Base-by-base conservation (phyloP, 2,329 filamentous ascomycete species). In the Paraphaeosphaeria minitans region DNA sequence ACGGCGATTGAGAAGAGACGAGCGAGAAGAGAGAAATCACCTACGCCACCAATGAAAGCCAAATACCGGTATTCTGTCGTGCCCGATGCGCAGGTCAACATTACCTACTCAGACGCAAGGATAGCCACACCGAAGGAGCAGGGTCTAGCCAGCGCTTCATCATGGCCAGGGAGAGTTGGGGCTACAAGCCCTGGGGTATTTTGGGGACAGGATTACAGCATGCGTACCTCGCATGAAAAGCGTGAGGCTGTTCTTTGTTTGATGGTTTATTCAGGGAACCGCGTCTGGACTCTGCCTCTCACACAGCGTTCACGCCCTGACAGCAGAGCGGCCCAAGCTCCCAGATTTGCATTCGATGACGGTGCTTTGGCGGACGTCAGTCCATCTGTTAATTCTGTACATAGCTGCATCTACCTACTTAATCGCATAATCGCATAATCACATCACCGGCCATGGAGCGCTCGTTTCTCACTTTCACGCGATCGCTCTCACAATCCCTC, bases 371-470 rank as follows among this genome's bases (percentile, higher is more conserved):
- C 37, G 39, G 19, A 53, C 50, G 39, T 53, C 50, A 31, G 27
- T 33, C 16, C 41, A 37, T 53, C 19, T 22, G 8, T 53, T 37
- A 19, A 19, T 22, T n/a, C 31, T 45, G 39, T 45, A 53, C 27
- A 53, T 45, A 53, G 27, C 39, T 33, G n/a, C 27, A 46, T 24
- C 29, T 27, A 22, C 14, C 39, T 45, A 24, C 37, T 14, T 19
- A 53, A 53, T 53, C 21, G 39, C 39, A 35, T 35, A 35, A n/a
- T 24, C 10, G 19, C 27, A 19, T 24, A 43, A n/a, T 24, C n/a
- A n/a, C n/a, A n/a, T n/a, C n/a, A n/a, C n/a, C n/a, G 2, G 13
- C 27, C 16, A 53, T 53, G 51, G 51, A 53, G 39, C 51, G 51
- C 41, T 33, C 41, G n/a, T 24, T 53, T 13, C 13, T 53, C 16